A percentile compares a stretch with the other conserved stretches of the same genome.
Conservation (phyloP, 805 yeast species). For the Saturnispora mendoncae region DNA sequence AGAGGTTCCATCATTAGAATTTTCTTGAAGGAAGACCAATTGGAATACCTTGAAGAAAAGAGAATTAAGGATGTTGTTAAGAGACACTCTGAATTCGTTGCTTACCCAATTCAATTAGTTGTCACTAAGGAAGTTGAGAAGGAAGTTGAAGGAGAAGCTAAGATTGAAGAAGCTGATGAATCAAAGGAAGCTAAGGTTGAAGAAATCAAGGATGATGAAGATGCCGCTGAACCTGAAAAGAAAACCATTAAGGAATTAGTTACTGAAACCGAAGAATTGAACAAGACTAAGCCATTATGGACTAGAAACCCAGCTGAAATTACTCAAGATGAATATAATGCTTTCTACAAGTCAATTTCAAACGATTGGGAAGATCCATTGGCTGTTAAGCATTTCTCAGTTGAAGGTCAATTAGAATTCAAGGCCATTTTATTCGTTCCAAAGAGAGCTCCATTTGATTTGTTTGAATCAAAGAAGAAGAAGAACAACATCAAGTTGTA, state of each 20-base stretch:
- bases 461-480: slow-evolving; percentile 98
- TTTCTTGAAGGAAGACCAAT: slow-evolving; percentile 97
- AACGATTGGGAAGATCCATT: slow-evolving; percentile 99
- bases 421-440: slow-evolving; percentile 96
- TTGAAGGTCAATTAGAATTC: slow-evolving; percentile 99
- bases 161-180: slow-evolving; percentile 42
- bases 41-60: slow-evolving; percentile 98
- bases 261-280: slow-evolving; percentile 94
- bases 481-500: slow-evolving; percentile 96
- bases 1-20: slow-evolving; percentile 96
- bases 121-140: slow-evolving; percentile 98
- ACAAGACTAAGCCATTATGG: slow-evolving; percentile 99
- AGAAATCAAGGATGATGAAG: slow-evolving; percentile 47
- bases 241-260: slow-evolving; percentile 90
- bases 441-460: slow-evolving; percentile 98
- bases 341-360: slow-evolving; percentile 98
- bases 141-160: slow-evolving; percentile 75
- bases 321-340: slow-evolving; percentile 96
- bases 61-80: slow-evolving; percentile 98
- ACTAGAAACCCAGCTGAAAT: slow-evolving; percentile 98
- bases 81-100: slow-evolving; percentile 98
- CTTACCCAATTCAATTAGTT: slow-evolving; percentile 97
- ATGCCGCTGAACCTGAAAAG: slow-evolving; percentile 57
- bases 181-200: slow-evolving; percentile 41
- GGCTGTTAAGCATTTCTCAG: slow-evolving; percentile 98